Evolutionary conservation across 768 basidiomycete genomes (phyloP), one percentile per base, ranked within the genome.

Genomic region (Agaricus blazei): DNA sequence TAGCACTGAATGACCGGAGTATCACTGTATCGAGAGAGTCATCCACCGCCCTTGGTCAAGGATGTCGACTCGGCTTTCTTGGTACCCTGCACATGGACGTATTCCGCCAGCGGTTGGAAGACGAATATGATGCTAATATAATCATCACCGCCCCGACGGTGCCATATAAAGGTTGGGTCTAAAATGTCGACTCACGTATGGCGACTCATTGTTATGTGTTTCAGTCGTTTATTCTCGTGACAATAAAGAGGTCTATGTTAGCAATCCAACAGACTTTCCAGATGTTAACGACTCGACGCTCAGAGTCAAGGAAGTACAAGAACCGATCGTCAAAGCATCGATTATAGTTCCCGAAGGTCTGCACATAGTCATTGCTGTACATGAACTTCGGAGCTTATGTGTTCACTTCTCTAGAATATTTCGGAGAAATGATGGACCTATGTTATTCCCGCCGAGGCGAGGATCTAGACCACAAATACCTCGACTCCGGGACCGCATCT

Each of bases 21-120:
- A 93, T 99, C 9, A 88, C 91, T 15, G 78, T 95, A 8, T 90
- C 93, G 64, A 80, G 92, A 47, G 97, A 98, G 69, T 89, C 91
- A 0, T 98, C 96, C 0, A 83, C 90, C 4, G 97, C 97, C 9
- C 78, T 99, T 9, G 95, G 96, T 1, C 95, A 97, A 72, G 97
- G 97, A 7, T 93, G 87, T 66, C 82, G 97, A 43, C 81, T 99
- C 5, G 97, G 97, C 0, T 99, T 98, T 69, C 78, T 98, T 9
- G 97, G 97, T 1, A 92, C 93, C 4, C 71, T 99, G 56, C 97
- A 99, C 66, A 94, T 98, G 91, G 91, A 96, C 62, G 90, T 95
- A 38, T 93, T 93, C 70, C 87, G 94, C 23, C 97, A 99, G 67
- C 82, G 97, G 12, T 75, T 99, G 3, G 97, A 98, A 69, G 97